Conservation (phyloP, 768 basidiomycete genomes). For the Lactifluus pinguis region DNA sequence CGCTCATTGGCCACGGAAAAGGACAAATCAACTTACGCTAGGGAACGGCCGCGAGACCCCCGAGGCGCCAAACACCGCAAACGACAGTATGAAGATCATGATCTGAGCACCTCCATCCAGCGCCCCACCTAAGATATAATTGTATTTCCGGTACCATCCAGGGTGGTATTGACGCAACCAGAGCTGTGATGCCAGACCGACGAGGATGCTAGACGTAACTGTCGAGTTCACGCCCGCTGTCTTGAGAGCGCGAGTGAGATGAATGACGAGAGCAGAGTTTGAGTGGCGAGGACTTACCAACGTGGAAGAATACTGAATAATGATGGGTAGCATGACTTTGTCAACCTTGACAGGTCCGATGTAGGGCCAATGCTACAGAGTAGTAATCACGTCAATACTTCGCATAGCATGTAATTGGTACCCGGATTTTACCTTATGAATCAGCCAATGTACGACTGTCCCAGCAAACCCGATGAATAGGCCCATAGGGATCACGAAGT, state of each 20-base stretch:
- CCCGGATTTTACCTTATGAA: conserved; percentile 34
- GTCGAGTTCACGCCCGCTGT: conserved; percentile 49
- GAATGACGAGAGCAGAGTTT: conserved; percentile 8
- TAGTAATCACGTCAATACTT: not conserved
- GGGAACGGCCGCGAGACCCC: conserved; percentile 45
- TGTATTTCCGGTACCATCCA: conserved; percentile 58
- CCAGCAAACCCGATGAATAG: conserved; percentile 46
- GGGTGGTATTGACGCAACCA: conserved; percentile 18
- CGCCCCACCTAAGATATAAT: conserved; percentile 59
- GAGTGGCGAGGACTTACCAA: conserved; percentile 20
- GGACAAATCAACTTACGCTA: not conserved
- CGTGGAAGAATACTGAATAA: conserved; percentile 38
- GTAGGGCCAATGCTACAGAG: conserved; percentile 41
- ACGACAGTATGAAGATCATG: conserved; percentile 55
- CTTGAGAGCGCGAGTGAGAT: conserved; percentile 8
- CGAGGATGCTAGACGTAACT: conserved; percentile 37
- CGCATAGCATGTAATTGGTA: not conserved
- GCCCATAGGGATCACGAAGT: conserved; percentile 47
- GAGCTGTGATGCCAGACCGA: conserved; percentile 47
- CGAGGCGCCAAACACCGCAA: conserved; percentile 55
- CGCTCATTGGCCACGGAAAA: not conserved
- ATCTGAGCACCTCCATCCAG: conserved; percentile 58
- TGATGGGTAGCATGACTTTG: conserved; percentile 45
- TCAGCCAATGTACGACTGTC: conserved; percentile 45
- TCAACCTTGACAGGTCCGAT: conserved; percentile 45